phyloP scores from a whole-genome alignment of 495 filamentous ascomycete species.

The Bryoglossum gracile region DNA sequence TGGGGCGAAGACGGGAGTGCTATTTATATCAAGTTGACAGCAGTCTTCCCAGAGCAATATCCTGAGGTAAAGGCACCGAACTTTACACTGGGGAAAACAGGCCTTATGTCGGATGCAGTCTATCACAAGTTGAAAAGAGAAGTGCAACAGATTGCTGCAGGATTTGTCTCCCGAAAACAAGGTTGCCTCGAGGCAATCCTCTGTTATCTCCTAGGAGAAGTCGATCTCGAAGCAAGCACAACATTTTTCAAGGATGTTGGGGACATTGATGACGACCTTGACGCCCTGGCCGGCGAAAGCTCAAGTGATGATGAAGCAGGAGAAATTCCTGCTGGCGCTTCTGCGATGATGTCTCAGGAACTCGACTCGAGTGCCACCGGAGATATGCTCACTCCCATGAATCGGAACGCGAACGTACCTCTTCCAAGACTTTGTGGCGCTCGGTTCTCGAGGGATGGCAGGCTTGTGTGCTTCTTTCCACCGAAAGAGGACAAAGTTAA shows the following conservation, averaged over 20 bases:
- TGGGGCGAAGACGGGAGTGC: slow-evolving; percentile 68
- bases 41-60: slow-evolving; percentile 74
- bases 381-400: slow-evolving; percentile 46
- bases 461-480: slow-evolving; percentile 80
- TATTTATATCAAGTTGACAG: slow-evolving; percentile 69
- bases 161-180: slow-evolving; percentile 58
- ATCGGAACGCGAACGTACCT: slow-evolving; percentile 70
- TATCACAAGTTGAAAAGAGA: slow-evolving; percentile 57
- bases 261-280: slow-evolving; percentile 55
- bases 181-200: slow-evolving; percentile 79
- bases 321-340: slow-evolving; percentile 44
- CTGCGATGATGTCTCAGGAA: slow-evolving; percentile 49
- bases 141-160: slow-evolving; percentile 60
- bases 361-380: slow-evolving; percentile 42
- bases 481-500: slow-evolving; percentile 67
- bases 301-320: slow-evolving; percentile 85
- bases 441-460: slow-evolving; percentile 68
- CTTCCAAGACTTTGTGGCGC: slow-evolving; percentile 68
- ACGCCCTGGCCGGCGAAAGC: slow-evolving; percentile 50
- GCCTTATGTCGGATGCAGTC: slow-evolving; percentile 64
- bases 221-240: slow-evolving; percentile 65
- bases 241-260: slow-evolving; percentile 54
- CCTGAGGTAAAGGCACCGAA: slow-evolving; percentile 58
- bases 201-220: slow-evolving; percentile 78
- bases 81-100: slow-evolving; percentile 70